Evolutionary conservation across 1,284 basidiomycete species (phyloP).

Genomic region (Pseudomicrostroma phylloplanum): DNA sequence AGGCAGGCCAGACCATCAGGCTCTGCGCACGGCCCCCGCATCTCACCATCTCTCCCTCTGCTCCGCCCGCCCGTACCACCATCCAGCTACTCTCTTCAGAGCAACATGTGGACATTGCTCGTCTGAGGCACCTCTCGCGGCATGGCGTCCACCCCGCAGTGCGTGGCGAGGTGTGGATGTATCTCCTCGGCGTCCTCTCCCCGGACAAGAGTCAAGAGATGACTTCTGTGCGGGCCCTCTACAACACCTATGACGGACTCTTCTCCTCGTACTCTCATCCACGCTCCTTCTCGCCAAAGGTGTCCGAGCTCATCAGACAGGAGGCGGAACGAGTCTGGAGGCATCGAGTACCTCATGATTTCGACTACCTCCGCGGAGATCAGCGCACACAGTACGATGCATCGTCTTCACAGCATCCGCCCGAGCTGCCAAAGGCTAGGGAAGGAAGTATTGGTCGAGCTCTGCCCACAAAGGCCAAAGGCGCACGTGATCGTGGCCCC

Average conservation of each 20-base stretch:
- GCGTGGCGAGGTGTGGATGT: slow-evolving; percentile 49
- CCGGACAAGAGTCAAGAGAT: slow-evolving; percentile 48
- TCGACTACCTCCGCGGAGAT: neutral
- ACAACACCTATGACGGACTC: slow-evolving; percentile 42
- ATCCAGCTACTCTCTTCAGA: slow-evolving; percentile 24
- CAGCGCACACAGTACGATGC: neutral
- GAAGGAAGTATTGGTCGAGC: too few species aligned
- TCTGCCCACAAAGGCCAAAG: neutral
- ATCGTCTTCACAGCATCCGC: neutral
- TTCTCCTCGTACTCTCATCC: neutral
- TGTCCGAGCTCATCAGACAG: neutral
- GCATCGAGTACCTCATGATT: neutral
- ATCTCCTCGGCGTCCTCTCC: slow-evolving; percentile 47
- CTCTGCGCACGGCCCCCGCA: neutral
- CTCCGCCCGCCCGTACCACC: neutral
- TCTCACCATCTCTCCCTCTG: neutral
- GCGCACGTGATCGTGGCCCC: neutral
- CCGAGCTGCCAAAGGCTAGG: neutral
- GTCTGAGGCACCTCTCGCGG: slow-evolving; percentile 41
- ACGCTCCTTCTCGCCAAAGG: neutral
- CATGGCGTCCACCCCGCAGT: slow-evolving; percentile 45
- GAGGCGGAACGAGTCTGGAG: neutral
- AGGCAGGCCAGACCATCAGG: neutral
- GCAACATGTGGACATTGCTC: slow-evolving; percentile 38
- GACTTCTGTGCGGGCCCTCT: slow-evolving; percentile 46